phyloP scores from a whole-genome alignment of 23 red algal species.

The Cyanidioschyzon merolae region DNA sequence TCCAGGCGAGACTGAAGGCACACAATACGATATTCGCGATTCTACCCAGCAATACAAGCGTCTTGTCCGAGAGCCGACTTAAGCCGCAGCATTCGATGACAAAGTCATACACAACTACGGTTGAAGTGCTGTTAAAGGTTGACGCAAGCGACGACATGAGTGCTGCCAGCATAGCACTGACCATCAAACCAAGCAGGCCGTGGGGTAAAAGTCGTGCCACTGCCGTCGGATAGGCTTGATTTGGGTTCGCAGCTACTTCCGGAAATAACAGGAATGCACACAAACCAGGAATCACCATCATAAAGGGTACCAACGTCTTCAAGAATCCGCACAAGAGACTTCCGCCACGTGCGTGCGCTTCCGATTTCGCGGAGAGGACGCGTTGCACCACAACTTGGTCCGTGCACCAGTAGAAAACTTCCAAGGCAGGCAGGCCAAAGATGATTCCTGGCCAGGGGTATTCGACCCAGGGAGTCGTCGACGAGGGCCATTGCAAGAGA shows the following conservation, averaged over 20 bases:
- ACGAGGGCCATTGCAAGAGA: constrained; percentile 8
- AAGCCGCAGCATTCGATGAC: background rate
- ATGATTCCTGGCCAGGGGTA: constrained; percentile 24
- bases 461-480: background rate
- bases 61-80: background rate
- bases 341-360: constrained; percentile 15
- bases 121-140: constrained; percentile 18
- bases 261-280: constrained; percentile 21
- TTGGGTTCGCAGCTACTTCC: constrained; percentile 10
- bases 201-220: constrained; percentile 19
- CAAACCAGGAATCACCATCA: constrained; percentile 28
- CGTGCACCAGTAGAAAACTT: constrained; percentile 33
- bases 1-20: constrained; percentile 5
- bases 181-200: constrained; percentile 25
- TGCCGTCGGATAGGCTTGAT: constrained; percentile 16
- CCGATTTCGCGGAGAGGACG: constrained; percentile 20
- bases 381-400: constrained; percentile 29
- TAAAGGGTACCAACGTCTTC: constrained; percentile 19
- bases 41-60: constrained; percentile 17
- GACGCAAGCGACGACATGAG: constrained; percentile 27
- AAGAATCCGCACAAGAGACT: constrained; percentile 19
- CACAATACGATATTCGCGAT: constrained; percentile 5
- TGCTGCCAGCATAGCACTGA: constrained; percentile 23
- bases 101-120: constrained; percentile 21
- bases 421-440: constrained; percentile 19